Percentiles rank a stretch among this genome's conserved stretches.
phyloP scores from a whole-genome alignment of 1,139 yeast species.

The Magnusiomyces clavatus region DNA sequence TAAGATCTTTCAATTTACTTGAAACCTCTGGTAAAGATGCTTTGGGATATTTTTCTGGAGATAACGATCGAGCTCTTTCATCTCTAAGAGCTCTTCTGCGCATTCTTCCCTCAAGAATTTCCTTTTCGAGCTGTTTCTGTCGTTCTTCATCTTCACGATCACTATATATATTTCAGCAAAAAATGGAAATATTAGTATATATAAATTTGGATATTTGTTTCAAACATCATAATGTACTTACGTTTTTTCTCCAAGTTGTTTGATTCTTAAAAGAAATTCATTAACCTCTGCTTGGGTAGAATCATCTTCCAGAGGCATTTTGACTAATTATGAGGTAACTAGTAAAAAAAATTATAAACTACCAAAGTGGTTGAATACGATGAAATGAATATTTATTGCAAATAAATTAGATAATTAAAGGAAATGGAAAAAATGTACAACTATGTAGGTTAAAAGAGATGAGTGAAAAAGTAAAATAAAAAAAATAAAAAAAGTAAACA shows the following conservation, averaged over 20 bases:
- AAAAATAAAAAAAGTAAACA: neutral
- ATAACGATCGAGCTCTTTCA: slow-evolving; percentile 24
- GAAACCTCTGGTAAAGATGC: neutral
- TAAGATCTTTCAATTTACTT: neutral
- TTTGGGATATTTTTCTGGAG: slow-evolving; percentile 19
- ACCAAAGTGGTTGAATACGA: neutral
- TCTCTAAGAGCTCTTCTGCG: slow-evolving; percentile 28
- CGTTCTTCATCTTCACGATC: slow-evolving; percentile 33
- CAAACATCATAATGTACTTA: slow-evolving; percentile 15
- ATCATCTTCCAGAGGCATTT: slow-evolving; percentile 4
- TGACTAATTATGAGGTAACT: neutral
- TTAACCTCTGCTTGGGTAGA: slow-evolving; percentile 24
- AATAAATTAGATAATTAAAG: neutral
- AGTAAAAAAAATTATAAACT: neutral
- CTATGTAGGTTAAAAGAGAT: neutral
- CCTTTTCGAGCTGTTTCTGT: slow-evolving; percentile 30
- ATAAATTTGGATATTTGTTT: neutral
- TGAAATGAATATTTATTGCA: neutral
- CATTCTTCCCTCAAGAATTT: slow-evolving; percentile 28
- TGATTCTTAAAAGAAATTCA: slow-evolving; percentile 31
- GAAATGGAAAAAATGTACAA: neutral
- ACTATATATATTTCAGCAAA: slow-evolving; percentile 11
- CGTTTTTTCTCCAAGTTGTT: slow-evolving; percentile 32
- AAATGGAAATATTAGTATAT: neutral
- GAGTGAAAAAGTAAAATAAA: no score